phyloP scores from a whole-genome alignment of 164 flowering plant species.

The Tinospora cordifolia region DNA sequence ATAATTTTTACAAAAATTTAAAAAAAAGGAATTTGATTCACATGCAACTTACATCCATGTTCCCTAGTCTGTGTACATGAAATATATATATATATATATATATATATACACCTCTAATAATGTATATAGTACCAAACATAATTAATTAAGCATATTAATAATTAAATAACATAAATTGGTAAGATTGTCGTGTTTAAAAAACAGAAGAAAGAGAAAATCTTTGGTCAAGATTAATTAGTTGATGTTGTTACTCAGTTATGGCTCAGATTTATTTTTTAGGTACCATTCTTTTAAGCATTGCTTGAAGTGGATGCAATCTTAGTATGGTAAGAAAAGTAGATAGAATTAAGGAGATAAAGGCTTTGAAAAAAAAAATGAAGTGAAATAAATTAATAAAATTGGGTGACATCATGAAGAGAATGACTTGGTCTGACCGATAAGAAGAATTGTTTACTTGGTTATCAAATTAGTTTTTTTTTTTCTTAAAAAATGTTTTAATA shows the following conservation, averaged over 20 bases:
- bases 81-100: too few relatives aligned
- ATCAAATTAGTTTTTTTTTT: background rate
- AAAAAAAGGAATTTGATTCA: too few relatives aligned
- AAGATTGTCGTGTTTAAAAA: background rate
- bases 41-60: too few relatives aligned
- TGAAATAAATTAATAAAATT: too few relatives aligned
- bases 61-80: too few relatives aligned
- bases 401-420: background rate
- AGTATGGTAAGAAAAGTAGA: background rate
- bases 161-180: background rate
- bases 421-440: background rate
- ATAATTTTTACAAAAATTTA: too few relatives aligned
- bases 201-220: too few relatives aligned
- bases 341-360: too few relatives aligned
- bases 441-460: background rate
- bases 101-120: too few relatives aligned
- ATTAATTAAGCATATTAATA: background rate
- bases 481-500: too few relatives aligned
- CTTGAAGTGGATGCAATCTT: background rate
- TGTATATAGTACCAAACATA: background rate
- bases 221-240: background rate
- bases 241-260: background rate
- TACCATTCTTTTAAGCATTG: background rate
- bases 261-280: background rate
- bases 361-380: too few relatives aligned